These are phyloP conservation scores for Leucoagaricus sp. DNA, from an alignment of 1,284 basidiomycete species.

Conservation along the genomic window DNA sequence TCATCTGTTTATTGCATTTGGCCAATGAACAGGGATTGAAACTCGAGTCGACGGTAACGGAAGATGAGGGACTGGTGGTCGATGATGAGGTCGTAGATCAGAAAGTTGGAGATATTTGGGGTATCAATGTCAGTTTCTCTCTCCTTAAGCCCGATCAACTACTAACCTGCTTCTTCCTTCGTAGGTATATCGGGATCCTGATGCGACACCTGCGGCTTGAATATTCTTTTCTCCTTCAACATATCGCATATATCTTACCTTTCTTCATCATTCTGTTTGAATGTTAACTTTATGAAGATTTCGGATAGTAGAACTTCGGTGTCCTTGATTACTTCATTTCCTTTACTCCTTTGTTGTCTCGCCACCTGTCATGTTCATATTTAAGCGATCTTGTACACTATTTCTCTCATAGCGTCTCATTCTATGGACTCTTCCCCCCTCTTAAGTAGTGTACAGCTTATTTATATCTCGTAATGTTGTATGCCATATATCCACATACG, in stretches of 20 bases:
- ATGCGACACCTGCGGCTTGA: constrained; percentile 46
- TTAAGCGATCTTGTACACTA: constrained; percentile 18
- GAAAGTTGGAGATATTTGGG: constrained; percentile 71
- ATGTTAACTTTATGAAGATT: no score
- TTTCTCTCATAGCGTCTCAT: not conserved
- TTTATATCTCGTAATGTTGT: constrained; percentile 14
- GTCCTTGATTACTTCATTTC: not conserved
- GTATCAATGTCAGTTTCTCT: constrained; percentile 59
- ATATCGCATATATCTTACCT: no score
- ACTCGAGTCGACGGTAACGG: constrained; percentile 51
- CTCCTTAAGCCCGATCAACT: no score
- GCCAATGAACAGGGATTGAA: constrained; percentile 94
- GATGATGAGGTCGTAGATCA: constrained; percentile 34
- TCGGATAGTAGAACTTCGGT: no score
- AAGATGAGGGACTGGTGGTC: constrained; percentile 31
- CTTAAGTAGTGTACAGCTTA: constrained; percentile 18
- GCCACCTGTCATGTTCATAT: constrained; percentile 8
- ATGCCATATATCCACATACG: constrained; percentile 13
- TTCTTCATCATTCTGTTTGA: no score
- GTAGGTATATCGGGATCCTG: constrained; percentile 74
- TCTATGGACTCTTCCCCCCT: not conserved
- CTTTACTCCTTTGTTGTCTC: not conserved
- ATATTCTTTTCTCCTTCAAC: not conserved
- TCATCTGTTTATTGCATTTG: constrained; percentile 95
- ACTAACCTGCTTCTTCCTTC: no score